Conservation (phyloP, 2,329 filamentous ascomycete genomes). For the Zasmidium citrigriseum region DNA sequence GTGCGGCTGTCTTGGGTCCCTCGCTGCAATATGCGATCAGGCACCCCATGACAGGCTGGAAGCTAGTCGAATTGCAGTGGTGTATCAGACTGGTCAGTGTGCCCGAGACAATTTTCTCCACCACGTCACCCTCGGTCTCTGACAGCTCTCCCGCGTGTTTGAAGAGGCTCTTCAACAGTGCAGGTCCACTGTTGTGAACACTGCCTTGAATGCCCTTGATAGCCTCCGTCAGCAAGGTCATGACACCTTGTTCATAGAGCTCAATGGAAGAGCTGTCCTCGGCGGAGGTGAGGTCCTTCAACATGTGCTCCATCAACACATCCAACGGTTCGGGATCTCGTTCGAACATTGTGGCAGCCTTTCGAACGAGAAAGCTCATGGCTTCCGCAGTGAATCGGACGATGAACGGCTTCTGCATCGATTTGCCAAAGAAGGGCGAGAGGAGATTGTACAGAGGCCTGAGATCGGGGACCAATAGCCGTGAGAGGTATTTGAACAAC, state of each 20-base stretch:
- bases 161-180: conserved; percentile 56
- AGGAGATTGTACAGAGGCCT: conserved; percentile 82
- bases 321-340: conserved; percentile 70
- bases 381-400: conserved; percentile 92
- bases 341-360: conserved; percentile 76
- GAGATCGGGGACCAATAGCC: conserved; percentile 81
- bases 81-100: conserved; percentile 81
- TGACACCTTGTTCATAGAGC: conserved; percentile 82
- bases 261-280: conserved; percentile 48
- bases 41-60: conserved; percentile 65
- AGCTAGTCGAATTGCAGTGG: conserved; percentile 73
- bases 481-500: conserved; percentile 94
- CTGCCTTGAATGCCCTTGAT: conserved; percentile 62
- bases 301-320: conserved; percentile 70
- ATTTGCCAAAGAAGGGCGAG: conserved; percentile 79
- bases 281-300: conserved; percentile 60
- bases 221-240: conserved; percentile 88
- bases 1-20: conserved; percentile 39
- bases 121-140: conserved; percentile 21
- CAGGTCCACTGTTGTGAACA: conserved; percentile 58
- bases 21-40: conserved; percentile 55
- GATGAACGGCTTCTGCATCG: conserved; percentile 80
- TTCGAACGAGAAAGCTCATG: conserved; percentile 88
- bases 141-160: conserved; percentile 11
- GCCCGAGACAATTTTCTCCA: conserved; percentile 66